Evolutionary conservation across 371 early-diverging fungal genomes (phyloP), one percentile per base, ranked within the genome.

Genomic region (Nematocida major): DNA sequence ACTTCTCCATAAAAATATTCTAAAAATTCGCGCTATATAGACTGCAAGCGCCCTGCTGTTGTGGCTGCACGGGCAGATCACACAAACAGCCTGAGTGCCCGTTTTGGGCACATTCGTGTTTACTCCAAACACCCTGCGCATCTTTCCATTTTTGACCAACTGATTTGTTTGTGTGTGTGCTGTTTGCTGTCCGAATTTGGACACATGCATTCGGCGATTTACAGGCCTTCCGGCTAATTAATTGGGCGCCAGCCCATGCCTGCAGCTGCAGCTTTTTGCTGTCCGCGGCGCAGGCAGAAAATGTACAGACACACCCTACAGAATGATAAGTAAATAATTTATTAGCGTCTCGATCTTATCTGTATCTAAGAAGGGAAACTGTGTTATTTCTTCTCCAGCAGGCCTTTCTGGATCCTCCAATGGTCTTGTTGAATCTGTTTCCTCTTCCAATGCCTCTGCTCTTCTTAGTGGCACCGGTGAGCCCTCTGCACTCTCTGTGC

Each of bases 361-460:
- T 54, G 67, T 88, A 89, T 62, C 89, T 84, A 28, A 83, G 73
- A 59, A 89, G 84, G 78, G 87, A 87, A 38, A 89, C 80, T 67
- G 89, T 88, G 85, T 89, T 89, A 66, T 86, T 87, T 59, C 88
- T 86, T 79, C 86, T 87, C 89, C 89, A 89, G 83, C 82, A 86
- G 84, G 89, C 88, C 83, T 87, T 87, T 83, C 93, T 90, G 81
- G 94, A 93, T 83, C 93, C 92, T 85, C 99, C 99, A 54, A 87
- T 89, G 85, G 93, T 92, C 89, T 98, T 93, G 91, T 94, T 94
- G 92, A 85, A 94, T 66, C 88, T 85, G 85, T 93, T 93, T 76
- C 97, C 97, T 90, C 97, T 96, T 79, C 92, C 94, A 39, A 86
- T 69, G 85, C 96, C 96, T 84, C 97, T 90, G 88, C 89, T 89